Evolutionary conservation across 2,329 filamentous ascomycete species (phyloP), one percentile per base, ranked within the genome.

Genomic region (Epichloe scottii): DNA sequence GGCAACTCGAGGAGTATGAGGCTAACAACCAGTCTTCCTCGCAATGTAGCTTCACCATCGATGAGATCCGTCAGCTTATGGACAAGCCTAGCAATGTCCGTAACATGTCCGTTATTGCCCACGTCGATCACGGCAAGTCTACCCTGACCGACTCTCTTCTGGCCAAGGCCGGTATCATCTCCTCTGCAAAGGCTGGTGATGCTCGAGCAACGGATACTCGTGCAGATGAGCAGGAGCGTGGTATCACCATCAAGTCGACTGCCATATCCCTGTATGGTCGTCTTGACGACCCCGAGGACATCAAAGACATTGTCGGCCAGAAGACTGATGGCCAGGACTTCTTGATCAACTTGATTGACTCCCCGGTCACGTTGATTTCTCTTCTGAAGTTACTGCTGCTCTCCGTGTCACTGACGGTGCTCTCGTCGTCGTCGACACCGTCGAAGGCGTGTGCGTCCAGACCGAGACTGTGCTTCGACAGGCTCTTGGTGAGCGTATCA

Each of bases 301-400:
- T 96, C 61, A 95, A 95, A 83, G 93, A 98, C 69, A 89, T 97
- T 62, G 85, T 86, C 61, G 82, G 84, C 71, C 81, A 89, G 75
- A 85, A 88, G 76, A 87, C 88, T 62, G 81, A 89, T 58, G 93
- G 93, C 73, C 86, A 85, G 72, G 89, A 95, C 72, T 98, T 98
- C 86, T 81, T 98, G 80, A 94, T 98, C 85, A 98, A 98, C 85
- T 82, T 98, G 76, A 98, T 98, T 73, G 93, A 98, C 77, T 98
- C 93, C 93, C 93, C 58, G 93, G 93, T 82, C 93, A 98, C 91
- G 93, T 98, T 78, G 93, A 98, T 78, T 98, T 98, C 85, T 98
- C 93, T 41, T 98, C 93, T 61, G 93, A 98, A 73, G 93, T 98
- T 71, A 98, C 93, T 69, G 93, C 93, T 71, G 93, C 93, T 71